These are phyloP conservation scores for Tylopilus sp. DNA, from an alignment of 768 basidiomycete genomes.

Conservation along the genomic window DNA sequence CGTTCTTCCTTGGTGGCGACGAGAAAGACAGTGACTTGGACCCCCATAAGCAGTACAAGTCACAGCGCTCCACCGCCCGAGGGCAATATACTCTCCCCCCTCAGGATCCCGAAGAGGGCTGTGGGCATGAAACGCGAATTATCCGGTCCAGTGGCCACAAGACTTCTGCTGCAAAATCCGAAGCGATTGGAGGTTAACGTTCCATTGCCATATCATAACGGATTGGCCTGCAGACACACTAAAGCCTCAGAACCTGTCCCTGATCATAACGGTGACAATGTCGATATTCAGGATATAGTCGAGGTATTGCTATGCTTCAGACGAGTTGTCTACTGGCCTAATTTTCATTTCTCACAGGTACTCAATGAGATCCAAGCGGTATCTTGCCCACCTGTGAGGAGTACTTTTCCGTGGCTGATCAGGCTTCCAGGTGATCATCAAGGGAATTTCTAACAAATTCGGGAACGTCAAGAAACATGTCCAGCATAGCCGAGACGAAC, in stretches of 20 bases:
- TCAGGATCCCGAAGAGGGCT: slow-evolving; percentile 5
- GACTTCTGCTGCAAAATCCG: not conserved
- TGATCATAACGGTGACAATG: slow-evolving; percentile 5
- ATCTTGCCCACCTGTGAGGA: not conserved
- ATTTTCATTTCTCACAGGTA: slow-evolving; percentile 32
- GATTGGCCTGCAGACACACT: not conserved
- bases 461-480: slow-evolving; percentile 45
- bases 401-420: slow-evolving; percentile 14
- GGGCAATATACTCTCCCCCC: slow-evolving; percentile 16
- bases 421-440: slow-evolving; percentile 42
- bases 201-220: not conserved
- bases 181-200: slow-evolving; percentile 6
- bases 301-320: slow-evolving; percentile 17
- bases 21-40: not conserved
- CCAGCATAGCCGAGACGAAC: slow-evolving; percentile 40
- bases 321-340: not conserved
- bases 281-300: slow-evolving; percentile 36
- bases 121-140: not conserved
- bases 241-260: not conserved
- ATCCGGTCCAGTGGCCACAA: slow-evolving; percentile 4
- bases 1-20: not conserved
- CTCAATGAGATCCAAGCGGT: slow-evolving; percentile 50
- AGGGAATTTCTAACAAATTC: slow-evolving; percentile 46
- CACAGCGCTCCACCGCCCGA: slow-evolving; percentile 1
- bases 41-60: not conserved